A percentile compares a stretch with the other conserved stretches of the same genome.
Evolutionary conservation across 176 grass and related monocot genomes (phyloP).

Genomic region (Rhynchospora tenuis): DNA sequence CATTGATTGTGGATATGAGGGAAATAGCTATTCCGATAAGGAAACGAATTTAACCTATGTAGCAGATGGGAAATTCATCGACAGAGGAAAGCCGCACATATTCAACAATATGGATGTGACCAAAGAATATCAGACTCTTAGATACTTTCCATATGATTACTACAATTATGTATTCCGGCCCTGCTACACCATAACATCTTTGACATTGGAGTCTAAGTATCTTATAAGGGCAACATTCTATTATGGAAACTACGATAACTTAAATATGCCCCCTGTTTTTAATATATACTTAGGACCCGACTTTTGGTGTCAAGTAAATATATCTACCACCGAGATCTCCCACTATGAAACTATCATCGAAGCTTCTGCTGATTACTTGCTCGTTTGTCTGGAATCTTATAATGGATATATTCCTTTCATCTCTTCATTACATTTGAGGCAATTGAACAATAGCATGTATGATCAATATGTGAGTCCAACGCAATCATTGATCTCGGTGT

Average conservation of each 20-base stretch:
- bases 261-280: constrained; percentile 28
- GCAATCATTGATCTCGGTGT: constrained; percentile 3
- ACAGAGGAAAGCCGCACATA: constrained; percentile 32
- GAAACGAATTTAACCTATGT: constrained; percentile 31
- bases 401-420: constrained; percentile 35
- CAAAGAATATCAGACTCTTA: background rate
- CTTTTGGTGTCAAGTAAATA: constrained; percentile 31
- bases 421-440: constrained; percentile 43
- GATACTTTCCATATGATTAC: constrained; percentile 17
- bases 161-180: background rate
- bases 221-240: constrained; percentile 37
- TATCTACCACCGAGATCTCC: background rate
- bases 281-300: constrained; percentile 38
- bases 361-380: constrained; percentile 25
- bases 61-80: constrained; percentile 35
- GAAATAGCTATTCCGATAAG: constrained; percentile 16
- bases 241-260: constrained; percentile 41
- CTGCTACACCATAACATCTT: constrained; percentile 35
- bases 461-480: constrained; percentile 29
- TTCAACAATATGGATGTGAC: background rate
- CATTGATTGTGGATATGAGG: constrained; percentile 43
- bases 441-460: constrained; percentile 17
- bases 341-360: constrained; percentile 32
- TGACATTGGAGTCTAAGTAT: constrained; percentile 28
- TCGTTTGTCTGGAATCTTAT: constrained; percentile 35